Percentiles rank a stretch among this genome's conserved stretches.
Conservation (phyloP, 176 grass and related monocot species). For the Oryza nivara region DNA sequence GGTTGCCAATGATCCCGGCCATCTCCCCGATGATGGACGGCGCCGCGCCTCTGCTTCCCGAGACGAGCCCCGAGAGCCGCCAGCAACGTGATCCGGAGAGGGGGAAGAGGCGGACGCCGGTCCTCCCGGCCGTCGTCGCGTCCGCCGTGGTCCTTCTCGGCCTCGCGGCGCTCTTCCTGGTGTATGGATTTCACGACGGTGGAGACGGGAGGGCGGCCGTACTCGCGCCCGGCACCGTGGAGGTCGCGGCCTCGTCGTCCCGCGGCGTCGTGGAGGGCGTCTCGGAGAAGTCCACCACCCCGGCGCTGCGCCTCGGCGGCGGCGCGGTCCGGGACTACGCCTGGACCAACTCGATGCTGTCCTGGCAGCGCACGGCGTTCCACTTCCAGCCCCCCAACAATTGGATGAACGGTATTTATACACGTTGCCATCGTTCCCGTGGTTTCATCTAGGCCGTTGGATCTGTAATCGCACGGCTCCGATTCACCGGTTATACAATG, state of each 20-base stretch:
- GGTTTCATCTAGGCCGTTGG: background rate
- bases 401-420: conserved; percentile 86
- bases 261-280: conserved; percentile 60
- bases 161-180: background rate
- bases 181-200: background rate
- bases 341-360: conserved; percentile 84
- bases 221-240: background rate
- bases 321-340: conserved; percentile 30
- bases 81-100: background rate
- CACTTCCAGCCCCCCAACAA: conserved; percentile 86
- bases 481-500: background rate
- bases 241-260: conserved; percentile 30
- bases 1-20: background rate
- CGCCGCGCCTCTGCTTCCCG: conserved; percentile 51
- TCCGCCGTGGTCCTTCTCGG: conserved; percentile 41
- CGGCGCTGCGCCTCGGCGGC: conserved; percentile 25
- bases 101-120: background rate
- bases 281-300: conserved; percentile 67
- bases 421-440: conserved; percentile 16
- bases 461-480: conserved; percentile 26
- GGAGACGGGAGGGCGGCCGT: background rate
- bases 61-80: conserved; percentile 29
- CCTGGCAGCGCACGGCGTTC: conserved; percentile 86
- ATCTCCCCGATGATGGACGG: conserved; percentile 37
- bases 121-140: conserved; percentile 30